Conservation (phyloP, 1,139 yeast genomes). For the Ogataea hybrid region DNA sequence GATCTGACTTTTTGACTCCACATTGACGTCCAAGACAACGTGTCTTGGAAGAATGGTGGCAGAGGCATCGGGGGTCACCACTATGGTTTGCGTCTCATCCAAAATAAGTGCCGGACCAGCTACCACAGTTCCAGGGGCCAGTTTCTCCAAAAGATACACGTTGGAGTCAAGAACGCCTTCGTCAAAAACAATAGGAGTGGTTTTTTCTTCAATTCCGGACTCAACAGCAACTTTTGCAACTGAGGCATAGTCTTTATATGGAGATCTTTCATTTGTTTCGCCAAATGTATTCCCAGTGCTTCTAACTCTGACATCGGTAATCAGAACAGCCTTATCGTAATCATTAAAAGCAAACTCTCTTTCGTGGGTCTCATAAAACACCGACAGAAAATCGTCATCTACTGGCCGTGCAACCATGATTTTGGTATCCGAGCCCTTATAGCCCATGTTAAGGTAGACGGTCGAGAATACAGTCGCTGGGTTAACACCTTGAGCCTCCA, state of each 20-base stretch:
- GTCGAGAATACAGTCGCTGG: slow-evolving; percentile 25
- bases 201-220: slow-evolving; percentile 12
- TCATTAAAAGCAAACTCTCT: slow-evolving; percentile 67
- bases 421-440: slow-evolving; percentile 80
- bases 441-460: slow-evolving; percentile 64
- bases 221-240: slow-evolving; percentile 8
- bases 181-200: slow-evolving; percentile 31
- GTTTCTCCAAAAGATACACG: slow-evolving; percentile 31
- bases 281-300: slow-evolving; percentile 41
- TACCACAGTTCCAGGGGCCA: slow-evolving; percentile 52
- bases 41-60: slow-evolving; percentile 62
- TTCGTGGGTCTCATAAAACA: slow-evolving; percentile 39
- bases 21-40: slow-evolving; percentile 39
- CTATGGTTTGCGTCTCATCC: slow-evolving; percentile 79
- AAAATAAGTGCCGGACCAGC: slow-evolving; percentile 77
- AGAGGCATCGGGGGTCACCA: slow-evolving; percentile 62
- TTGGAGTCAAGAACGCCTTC: slow-evolving; percentile 39
- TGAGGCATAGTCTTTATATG: slow-evolving; percentile 28
- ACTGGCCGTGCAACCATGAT: slow-evolving; percentile 51
- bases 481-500: slow-evolving; percentile 1
- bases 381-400: slow-evolving; percentile 9
- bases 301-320: slow-evolving; percentile 76
- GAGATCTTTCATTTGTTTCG: slow-evolving; percentile 6
- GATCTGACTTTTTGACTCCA: slow-evolving; percentile 2
- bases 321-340: slow-evolving; percentile 53